phyloP scores from a whole-genome alignment of 345 rosid species.

The Punica granatum region DNA sequence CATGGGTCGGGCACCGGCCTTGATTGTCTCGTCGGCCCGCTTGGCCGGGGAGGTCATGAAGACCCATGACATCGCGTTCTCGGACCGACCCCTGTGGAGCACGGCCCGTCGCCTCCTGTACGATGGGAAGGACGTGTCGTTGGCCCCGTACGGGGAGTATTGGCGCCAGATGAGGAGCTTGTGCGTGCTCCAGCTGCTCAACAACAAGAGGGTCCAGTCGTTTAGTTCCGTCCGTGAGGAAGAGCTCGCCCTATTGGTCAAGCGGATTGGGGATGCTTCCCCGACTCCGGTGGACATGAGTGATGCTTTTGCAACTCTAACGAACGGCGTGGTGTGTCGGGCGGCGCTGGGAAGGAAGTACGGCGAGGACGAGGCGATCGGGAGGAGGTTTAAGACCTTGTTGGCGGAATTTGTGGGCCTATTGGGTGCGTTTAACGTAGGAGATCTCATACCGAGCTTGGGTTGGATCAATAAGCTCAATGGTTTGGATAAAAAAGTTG shows the following conservation, averaged over 20 bases:
- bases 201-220: conserved; percentile 37
- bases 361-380: conserved; percentile 17
- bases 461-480: conserved; percentile 31
- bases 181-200: conserved; percentile 38
- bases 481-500: conserved; percentile 18
- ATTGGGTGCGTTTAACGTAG: conserved; percentile 28
- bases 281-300: conserved; percentile 30
- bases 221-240: conserved; percentile 33
- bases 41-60: conserved; percentile 37
- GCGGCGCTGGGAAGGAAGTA: conserved; percentile 45
- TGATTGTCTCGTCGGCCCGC: conserved; percentile 49
- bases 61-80: conserved; percentile 43
- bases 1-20: conserved; percentile 34
- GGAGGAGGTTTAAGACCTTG: conserved; percentile 22
- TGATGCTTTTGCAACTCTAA: conserved; percentile 12
- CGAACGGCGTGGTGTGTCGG: conserved; percentile 42
- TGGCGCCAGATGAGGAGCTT: conserved; percentile 61
- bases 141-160: conserved; percentile 54
- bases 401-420: conserved; percentile 18
- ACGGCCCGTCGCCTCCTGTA: conserved; percentile 21
- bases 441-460: conserved; percentile 50
- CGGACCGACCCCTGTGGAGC: conserved; percentile 31
- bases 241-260: conserved; percentile 24
- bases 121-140: conserved; percentile 25
- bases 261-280: conserved; percentile 17